These are phyloP conservation scores for Jaltomata sinuosa DNA, from an alignment of 257 asterid genomes.

Conservation along the genomic window DNA sequence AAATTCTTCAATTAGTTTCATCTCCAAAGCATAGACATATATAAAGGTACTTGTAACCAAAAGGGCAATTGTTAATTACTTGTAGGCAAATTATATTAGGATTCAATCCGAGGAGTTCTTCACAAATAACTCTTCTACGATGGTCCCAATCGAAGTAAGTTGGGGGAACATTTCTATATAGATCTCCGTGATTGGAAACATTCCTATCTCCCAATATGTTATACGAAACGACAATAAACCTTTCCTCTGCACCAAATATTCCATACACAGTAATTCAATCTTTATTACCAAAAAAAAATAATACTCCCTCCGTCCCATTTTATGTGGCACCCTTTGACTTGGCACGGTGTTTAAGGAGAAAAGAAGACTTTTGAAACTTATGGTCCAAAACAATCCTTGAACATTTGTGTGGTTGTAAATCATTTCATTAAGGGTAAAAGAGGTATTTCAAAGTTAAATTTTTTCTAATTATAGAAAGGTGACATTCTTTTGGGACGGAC, in stretches of 20 bases:
- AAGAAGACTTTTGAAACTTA: no score
- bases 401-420: no score
- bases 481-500: no score
- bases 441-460: no score
- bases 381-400: no score
- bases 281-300: not conserved
- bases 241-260: constrained; percentile 2
- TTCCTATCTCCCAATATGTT: constrained; percentile 29
- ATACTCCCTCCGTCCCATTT: no score
- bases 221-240: constrained; percentile 19
- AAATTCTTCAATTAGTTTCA: not conserved
- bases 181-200: constrained; percentile 15
- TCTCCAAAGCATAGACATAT: not conserved
- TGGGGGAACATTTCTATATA: constrained; percentile 22
- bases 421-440: no score
- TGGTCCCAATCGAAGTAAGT: constrained; percentile 19
- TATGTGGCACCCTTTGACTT: no score
- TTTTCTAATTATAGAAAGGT: no score
- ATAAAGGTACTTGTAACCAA: not conserved
- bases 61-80: not conserved
- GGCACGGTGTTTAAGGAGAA: no score
- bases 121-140: constrained; percentile 15
- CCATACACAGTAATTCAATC: not conserved
- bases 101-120: constrained; percentile 15
- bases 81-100: constrained; percentile 29